These are phyloP conservation scores for Coemansia sp. DNA, from an alignment of 192 early-diverging fungal genomes.

Conservation along the genomic window DNA sequence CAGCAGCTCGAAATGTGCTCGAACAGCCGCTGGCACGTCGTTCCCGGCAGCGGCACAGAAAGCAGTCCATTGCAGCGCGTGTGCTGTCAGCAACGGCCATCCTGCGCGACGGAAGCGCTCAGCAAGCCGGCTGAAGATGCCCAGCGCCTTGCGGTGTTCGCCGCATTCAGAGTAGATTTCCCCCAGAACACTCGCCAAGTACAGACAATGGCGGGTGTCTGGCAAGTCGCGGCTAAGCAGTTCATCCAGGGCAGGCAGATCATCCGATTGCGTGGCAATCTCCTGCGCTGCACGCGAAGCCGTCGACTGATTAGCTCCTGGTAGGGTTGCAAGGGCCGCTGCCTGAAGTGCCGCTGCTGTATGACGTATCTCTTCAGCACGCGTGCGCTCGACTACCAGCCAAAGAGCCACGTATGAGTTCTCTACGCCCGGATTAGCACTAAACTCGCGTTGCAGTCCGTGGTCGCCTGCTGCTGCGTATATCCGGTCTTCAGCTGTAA, in stretches of 20 bases:
- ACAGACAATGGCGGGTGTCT: slow-evolving; percentile 1
- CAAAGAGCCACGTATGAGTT: slow-evolving; percentile 34
- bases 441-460: slow-evolving; percentile 15
- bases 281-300: slow-evolving; percentile 1
- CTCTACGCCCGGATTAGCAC: slow-evolving; percentile 36
- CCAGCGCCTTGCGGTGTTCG: slow-evolving; percentile 5
- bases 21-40: background rate
- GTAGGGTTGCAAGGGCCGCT: background rate
- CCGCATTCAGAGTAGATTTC: slow-evolving; percentile 9
- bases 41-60: slow-evolving; percentile 5
- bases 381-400: slow-evolving; percentile 23
- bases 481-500: slow-evolving; percentile 7
- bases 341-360: background rate
- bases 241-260: slow-evolving; percentile 5
- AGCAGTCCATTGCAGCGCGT: slow-evolving; percentile 26
- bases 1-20: slow-evolving; percentile 30
- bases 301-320: background rate
- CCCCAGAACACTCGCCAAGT: slow-evolving; percentile 21
- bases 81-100: slow-evolving; percentile 24
- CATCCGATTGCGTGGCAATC: background rate
- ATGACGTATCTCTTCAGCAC: background rate
- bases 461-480: slow-evolving; percentile 3
- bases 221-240: slow-evolving; percentile 2
- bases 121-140: slow-evolving; percentile 16
- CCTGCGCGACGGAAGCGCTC: slow-evolving; percentile 26